Evolutionary conservation across 1,284 basidiomycete species (phyloP), one percentile per base, ranked within the genome.

Genomic region (Irpex sp.): DNA sequence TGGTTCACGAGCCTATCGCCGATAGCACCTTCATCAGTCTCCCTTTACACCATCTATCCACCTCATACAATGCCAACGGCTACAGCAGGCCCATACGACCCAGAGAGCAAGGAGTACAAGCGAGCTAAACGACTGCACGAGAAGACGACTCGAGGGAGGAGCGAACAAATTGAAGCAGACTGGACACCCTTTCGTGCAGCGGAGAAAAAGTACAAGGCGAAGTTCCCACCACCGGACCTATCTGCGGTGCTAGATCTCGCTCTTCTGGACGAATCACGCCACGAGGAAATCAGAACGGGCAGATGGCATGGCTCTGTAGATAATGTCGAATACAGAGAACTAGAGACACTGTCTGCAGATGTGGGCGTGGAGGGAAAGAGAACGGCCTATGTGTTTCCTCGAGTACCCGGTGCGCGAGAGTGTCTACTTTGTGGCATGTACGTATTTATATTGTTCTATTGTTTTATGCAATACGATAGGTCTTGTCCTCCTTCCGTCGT

Each of bases 401-500:
- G 76, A 63, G 79, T 86, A 68, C 83, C 84, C 73, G 85, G 85
- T 89, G 74, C 75, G 79, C 65, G 64, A 64, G 66, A 34, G 62
- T 36, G 19, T 58, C 36, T 60, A 57, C 44, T 60, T 56, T 61
- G 57, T 57, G 58, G 69, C 47, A 38, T 65, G 59, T 64, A 67
- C 65, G 60, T 76, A 72, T 74, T 74, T 65, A 74, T 71, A 63
- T 58, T 58, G 57, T n/a, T 52, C 19, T n/a, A n/a, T n/a, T n/a
- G n/a, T n/a, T n/a, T n/a, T 49, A 21, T 51, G 7, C 60, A 48
- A 57, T 58, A 21, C 11, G 64, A 58, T 64, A 96, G 95, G 95
- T 17, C 84, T 96, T 26, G 87, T 96, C 17, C 74, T 96, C 17
- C 77, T 97, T 4, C 94, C 94, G 5, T 79, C 81, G 0, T 94